Evolutionary conservation across 495 filamentous ascomycete genomes (phyloP), one percentile per base, ranked within the genome.

Genomic region (Alectoria sarmentosa): DNA sequence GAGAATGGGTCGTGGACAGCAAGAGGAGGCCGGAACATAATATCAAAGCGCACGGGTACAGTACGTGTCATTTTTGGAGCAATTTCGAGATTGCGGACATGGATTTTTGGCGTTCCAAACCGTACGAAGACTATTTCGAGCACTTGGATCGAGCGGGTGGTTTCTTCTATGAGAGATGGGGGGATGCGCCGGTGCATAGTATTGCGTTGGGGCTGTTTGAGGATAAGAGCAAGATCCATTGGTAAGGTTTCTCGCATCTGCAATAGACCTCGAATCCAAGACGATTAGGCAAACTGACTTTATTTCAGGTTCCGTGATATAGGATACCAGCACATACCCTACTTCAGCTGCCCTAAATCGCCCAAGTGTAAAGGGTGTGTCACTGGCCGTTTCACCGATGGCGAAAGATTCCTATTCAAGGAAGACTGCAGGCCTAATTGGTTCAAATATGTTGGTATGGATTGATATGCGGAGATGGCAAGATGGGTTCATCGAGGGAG

Each of bases 51-150:
- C 86, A 94, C 65, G 94, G 94, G 44, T 98, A 97, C 80, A 94
- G 90, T 15, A 98, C 95, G n/a, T 99, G 95, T 75, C 95, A 99
- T 76, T 99, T 99, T 80, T 99, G 95, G 95, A 91, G 86, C 65
- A 99, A 99, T 77, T 99, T 99, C 71, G 95, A 99, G 77, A 95
- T 99, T 69, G 95, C 86, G 41, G 92, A 96, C 73, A 85, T 99
- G 84, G 84, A 82, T 66, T 97, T 99, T 78, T 99, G 92, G 91
- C 82, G 95, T 15, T 88, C 91, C 69, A 84, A 92, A 74, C 82
- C 84, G 59, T 99, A 99, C 74, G 88, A 93, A 73, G 90, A 91
- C 60, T 99, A 97, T 74, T 99, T 99, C 77, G 87, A 96, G 73
- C 90, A 97, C 73, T 79, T 99, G 39, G 95, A 99, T 76, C 85